Conservation (phyloP, 345 rosid genomes). For the Syzygium aromaticum region DNA sequence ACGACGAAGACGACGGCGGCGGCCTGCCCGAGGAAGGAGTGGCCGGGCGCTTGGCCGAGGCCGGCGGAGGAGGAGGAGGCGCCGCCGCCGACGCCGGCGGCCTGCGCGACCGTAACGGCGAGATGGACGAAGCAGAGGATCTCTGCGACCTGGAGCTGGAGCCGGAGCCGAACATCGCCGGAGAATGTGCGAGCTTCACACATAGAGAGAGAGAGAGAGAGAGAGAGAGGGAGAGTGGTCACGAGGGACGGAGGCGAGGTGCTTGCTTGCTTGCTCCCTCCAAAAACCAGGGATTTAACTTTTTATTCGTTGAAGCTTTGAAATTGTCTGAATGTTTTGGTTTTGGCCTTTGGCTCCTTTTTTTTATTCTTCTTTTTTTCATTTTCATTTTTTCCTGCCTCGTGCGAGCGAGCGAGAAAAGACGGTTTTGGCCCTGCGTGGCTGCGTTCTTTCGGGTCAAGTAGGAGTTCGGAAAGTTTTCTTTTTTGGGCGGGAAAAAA, state of each 20-base stretch:
- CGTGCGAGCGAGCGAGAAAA: neutral
- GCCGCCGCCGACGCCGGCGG: constrained; percentile 28
- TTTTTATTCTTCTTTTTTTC: no score
- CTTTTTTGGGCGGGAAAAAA: neutral
- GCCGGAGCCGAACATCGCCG: constrained; percentile 39
- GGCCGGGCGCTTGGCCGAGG: constrained; percentile 33
- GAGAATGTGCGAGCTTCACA: neutral
- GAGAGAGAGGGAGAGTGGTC: neutral
- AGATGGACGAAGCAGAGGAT: constrained; percentile 40
- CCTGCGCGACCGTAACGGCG: constrained; percentile 77
- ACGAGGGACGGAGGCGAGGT: neutral
- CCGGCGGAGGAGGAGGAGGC: constrained; percentile 8
- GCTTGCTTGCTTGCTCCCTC: neutral
- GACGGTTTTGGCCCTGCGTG: neutral
- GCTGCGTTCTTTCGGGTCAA: neutral
- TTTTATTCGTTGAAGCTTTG: constrained; percentile 3
- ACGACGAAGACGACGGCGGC: constrained; percentile 3
- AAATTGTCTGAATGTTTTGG: neutral
- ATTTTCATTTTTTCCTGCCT: neutral
- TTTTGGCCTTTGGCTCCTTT: neutral
- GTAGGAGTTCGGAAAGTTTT: neutral
- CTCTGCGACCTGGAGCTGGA: constrained; percentile 42
- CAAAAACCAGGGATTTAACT: neutral
- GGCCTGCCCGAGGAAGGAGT: constrained; percentile 33
- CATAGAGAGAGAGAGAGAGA: neutral